phyloP scores from a whole-genome alignment of 2,329 filamentous ascomycete species.

The Trichophyton simii region DNA sequence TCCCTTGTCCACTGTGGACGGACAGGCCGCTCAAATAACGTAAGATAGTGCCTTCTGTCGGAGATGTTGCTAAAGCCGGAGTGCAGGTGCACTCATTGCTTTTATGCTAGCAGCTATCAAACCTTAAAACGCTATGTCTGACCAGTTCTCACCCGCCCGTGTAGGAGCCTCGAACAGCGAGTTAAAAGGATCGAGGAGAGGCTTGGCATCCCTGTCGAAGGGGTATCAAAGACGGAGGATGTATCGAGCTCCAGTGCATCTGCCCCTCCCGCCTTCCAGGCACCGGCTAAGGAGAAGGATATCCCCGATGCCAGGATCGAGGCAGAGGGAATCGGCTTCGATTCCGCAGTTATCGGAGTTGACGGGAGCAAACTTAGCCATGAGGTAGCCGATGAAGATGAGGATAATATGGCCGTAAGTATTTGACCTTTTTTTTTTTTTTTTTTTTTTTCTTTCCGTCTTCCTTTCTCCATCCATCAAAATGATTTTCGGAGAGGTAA shows the following conservation, averaged over 20 bases:
- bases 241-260: neutral
- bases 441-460: no score
- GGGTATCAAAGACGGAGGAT: constrained; percentile 2
- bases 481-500: neutral
- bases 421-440: neutral
- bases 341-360: neutral
- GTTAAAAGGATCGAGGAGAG: constrained; percentile 5
- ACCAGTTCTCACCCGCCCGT: neutral
- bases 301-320: neutral
- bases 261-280: neutral
- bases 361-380: neutral
- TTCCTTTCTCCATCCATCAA: neutral
- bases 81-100: no score
- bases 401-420: neutral
- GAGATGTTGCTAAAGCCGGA: neutral
- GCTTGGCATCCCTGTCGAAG: constrained; percentile 1
- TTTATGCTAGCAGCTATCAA: no score
- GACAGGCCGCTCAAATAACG: neutral
- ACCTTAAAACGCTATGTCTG: neutral
- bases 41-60: neutral
- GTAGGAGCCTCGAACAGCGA: constrained; percentile 1
- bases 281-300: neutral
- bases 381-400: neutral
- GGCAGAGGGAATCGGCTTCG: neutral
- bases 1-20: neutral